Evolutionary conservation across 257 asterid species (phyloP).

Genomic region (Nicotiana knightiana): DNA sequence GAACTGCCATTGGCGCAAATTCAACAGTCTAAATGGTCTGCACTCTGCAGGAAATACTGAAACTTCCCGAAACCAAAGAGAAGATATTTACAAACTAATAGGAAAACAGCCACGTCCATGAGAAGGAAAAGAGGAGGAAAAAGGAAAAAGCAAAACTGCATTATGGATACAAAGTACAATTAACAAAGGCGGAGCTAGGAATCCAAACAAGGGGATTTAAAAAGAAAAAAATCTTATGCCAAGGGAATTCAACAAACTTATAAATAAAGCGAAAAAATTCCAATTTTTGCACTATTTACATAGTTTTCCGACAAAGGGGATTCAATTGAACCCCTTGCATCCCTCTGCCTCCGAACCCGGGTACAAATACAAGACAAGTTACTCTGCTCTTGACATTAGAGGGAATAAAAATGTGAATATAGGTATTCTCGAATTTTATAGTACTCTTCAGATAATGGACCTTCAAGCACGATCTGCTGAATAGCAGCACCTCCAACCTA

Average conservation of each 20-base stretch:
- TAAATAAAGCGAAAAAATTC: too few relatives aligned
- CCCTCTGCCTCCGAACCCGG: too few relatives aligned
- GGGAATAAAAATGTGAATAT: slow-evolving; percentile 79
- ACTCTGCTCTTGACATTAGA: slow-evolving; percentile 23
- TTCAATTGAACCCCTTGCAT: too few relatives aligned
- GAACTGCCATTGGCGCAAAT: background rate
- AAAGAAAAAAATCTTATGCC: too few relatives aligned
- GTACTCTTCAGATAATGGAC: slow-evolving; percentile 91
- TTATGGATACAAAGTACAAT: background rate
- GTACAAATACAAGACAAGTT: background rate
- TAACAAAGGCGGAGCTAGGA: too few relatives aligned
- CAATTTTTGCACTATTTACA: too few relatives aligned
- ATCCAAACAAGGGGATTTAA: too few relatives aligned
- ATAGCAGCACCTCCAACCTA: slow-evolving; percentile 72
- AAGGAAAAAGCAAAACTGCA: background rate
- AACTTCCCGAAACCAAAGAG: background rate
- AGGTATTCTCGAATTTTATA: slow-evolving; percentile 74
- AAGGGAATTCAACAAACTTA: too few relatives aligned
- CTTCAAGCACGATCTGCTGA: slow-evolving; percentile 91
- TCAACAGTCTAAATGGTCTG: background rate
- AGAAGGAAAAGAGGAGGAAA: background rate
- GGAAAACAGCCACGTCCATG: background rate
- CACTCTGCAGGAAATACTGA: background rate
- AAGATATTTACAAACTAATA: background rate
- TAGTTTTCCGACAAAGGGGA: too few relatives aligned